Evolutionary conservation across 441 rosid genomes (phyloP), one percentile per base, ranked within the genome.

Genomic region (Erodium trifolium): DNA sequence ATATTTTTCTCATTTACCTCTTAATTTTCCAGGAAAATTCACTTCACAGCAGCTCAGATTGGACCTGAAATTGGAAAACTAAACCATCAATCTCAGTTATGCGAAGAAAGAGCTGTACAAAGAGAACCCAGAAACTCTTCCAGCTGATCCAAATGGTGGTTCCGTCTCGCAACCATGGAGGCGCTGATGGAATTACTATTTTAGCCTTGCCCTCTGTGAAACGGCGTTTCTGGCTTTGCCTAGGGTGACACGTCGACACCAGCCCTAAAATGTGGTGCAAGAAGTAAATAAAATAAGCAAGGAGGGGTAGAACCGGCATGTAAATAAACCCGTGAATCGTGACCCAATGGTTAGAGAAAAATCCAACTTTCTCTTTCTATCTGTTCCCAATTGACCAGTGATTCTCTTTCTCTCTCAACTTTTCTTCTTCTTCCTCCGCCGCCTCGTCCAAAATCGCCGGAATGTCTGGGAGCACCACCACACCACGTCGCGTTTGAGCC

Each of bases 281-380:
- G 23, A 12, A 23, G 66, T 12, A 31, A 31, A 63, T 63, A 63
- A 29, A 6, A 13, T 13, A 63, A 63, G 12, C 2, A 5, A 29
- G 17, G 16, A 63, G 66, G 66, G 66, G 66, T 5, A 63, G 66
- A 63, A 13, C 2, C 43, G 66, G 41, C 10, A 63, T 29, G 16
- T 63, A 29, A 60, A 63, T 12, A 29, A 29, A n/a, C 16, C 14
- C 35, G 66, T 63, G 27, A 63, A 31, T 63, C 66, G 66, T 63
- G 65, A 27, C 39, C 65, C 65, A 62, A 27, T 60, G 66, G 66
- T 63, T 29, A 63, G 39, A 63, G 66, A 63, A 63, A 63, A 63
- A 63, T 29, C 41, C 39, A 29, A 3, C 18, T 63, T 63, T 29
- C 39, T 29, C 37, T 31, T 13, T 63, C 66, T 31, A 63, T 63